phyloP scores from a whole-genome alignment of 2,329 filamentous ascomycete genomes.

The Ophiocordyceps polyrhachis-furcata region DNA sequence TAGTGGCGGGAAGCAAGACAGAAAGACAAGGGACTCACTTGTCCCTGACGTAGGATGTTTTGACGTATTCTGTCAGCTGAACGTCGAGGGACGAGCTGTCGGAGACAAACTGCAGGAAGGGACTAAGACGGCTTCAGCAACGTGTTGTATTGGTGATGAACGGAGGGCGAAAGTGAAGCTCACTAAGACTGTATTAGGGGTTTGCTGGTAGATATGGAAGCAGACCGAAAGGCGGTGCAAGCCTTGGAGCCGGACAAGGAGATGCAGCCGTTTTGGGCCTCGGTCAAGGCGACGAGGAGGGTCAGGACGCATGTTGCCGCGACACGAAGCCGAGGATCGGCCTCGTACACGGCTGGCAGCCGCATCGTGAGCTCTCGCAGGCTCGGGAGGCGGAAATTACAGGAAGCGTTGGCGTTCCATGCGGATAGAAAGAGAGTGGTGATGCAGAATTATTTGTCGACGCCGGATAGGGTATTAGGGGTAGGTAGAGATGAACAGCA shows the following conservation, averaged over 20 bases:
- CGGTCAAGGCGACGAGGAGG: slow-evolving; percentile 15
- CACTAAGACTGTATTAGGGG: slow-evolving; percentile 45
- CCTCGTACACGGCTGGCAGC: not conserved
- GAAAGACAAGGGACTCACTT: slow-evolving; percentile 43
- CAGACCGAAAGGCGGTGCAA: slow-evolving; percentile 54
- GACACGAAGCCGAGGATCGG: not conserved
- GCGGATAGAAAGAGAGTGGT: not conserved
- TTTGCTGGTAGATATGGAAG: slow-evolving; percentile 50
- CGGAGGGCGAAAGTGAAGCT: slow-evolving; percentile 11
- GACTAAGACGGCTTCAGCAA: slow-evolving; percentile 27
- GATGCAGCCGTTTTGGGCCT: slow-evolving; percentile 28
- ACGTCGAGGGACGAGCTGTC: slow-evolving; percentile 60
- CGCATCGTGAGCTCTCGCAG: not conserved
- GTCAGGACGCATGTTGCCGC: slow-evolving; percentile 4
- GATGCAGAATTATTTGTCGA: not conserved
- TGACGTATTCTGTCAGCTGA: slow-evolving; percentile 53
- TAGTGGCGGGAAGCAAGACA: not conserved
- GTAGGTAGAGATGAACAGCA: no score
- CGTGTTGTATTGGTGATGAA: not conserved
- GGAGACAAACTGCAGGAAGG: slow-evolving; percentile 71
- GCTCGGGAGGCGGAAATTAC: not conserved
- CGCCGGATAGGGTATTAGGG: not conserved
- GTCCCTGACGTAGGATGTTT: slow-evolving; percentile 52
- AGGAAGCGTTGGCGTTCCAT: not conserved
- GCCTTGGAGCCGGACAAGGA: slow-evolving; percentile 49